These are phyloP conservation scores for Colletotrichum orchidophilum DNA, from an alignment of 2,329 filamentous ascomycete genomes.

Conservation along the genomic window DNA sequence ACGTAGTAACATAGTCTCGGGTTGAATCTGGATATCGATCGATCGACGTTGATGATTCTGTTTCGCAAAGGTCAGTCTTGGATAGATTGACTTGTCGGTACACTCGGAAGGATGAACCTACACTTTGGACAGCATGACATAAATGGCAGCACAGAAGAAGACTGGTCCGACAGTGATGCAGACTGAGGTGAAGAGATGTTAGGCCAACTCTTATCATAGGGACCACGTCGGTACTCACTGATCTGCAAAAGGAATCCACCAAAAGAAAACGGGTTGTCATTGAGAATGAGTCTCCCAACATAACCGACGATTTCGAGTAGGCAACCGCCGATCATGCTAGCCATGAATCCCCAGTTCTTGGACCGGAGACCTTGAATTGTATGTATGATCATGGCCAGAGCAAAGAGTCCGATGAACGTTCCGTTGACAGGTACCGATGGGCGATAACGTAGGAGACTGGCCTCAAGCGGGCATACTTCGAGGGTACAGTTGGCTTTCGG, in stretches of 20 bases:
- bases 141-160: constrained; percentile 41
- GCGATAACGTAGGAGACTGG: constrained; percentile 51
- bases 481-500: constrained; percentile 56
- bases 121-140: constrained; percentile 37
- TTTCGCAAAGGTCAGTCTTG: neutral
- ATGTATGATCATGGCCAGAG: constrained; percentile 54
- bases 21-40: constrained; percentile 39
- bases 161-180: constrained; percentile 44
- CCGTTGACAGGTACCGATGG: constrained; percentile 48
- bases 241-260: constrained; percentile 71
- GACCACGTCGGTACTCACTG: constrained; percentile 38
- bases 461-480: constrained; percentile 53
- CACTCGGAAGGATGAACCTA: constrained; percentile 38
- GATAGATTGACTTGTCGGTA: neutral
- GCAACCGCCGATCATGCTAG: constrained; percentile 63
- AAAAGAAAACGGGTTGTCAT: constrained; percentile 66
- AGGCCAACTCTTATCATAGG: neutral
- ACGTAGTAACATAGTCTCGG: constrained; percentile 44
- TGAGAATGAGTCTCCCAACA: constrained; percentile 63
- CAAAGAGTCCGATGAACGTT: constrained; percentile 50
- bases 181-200: constrained; percentile 40
- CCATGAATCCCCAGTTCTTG: constrained; percentile 54
- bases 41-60: constrained; percentile 40
- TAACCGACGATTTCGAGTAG: constrained; percentile 70
- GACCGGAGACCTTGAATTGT: constrained; percentile 51